Conservation (phyloP, 2,329 filamentous ascomycete species). For the Cryoendolithus antarcticus region DNA sequence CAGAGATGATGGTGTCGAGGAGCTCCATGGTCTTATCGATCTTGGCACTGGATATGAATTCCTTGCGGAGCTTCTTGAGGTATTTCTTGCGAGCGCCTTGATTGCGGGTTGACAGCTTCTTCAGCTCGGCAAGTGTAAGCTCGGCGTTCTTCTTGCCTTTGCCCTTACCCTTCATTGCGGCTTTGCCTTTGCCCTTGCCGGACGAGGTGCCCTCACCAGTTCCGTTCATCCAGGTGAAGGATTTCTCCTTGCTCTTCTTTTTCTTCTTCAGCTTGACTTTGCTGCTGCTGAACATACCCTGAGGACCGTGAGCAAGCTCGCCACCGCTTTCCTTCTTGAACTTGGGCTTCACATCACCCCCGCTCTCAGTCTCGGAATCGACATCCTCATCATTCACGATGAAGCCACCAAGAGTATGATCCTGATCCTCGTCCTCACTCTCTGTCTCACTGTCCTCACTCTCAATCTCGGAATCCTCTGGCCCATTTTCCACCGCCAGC, state of each 20-base stretch:
- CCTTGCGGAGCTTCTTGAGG: constrained; percentile 52
- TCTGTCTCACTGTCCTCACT: constrained; percentile 41
- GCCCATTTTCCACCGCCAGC: constrained; percentile 16
- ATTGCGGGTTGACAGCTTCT: constrained; percentile 53
- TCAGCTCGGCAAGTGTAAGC: constrained; percentile 51
- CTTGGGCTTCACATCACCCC: constrained; percentile 10
- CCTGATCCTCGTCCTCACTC: constrained; percentile 36
- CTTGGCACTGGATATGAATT: constrained; percentile 65
- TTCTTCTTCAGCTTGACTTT: constrained; percentile 19
- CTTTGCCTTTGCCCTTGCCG: constrained; percentile 29
- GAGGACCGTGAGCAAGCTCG: constrained; percentile 9
- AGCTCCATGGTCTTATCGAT: constrained; percentile 57
- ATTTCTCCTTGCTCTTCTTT: constrained; percentile 19
- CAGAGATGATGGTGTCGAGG: constrained; percentile 36
- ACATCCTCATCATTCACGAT: constrained; percentile 33
- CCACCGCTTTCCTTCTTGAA: constrained; percentile 10
- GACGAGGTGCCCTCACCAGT: constrained; percentile 11
- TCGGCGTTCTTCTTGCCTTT: constrained; percentile 21
- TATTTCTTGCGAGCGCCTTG: constrained; percentile 56
- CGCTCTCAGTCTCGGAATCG: constrained; percentile 14
- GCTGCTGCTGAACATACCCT: constrained; percentile 4
- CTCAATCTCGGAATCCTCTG: constrained; percentile 13
- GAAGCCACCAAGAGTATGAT: constrained; percentile 40
- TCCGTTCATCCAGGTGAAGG: neutral
- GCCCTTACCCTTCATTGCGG: constrained; percentile 19